phyloP scores from a whole-genome alignment of 305 asterid species.

The Fraxinus paxiana region DNA sequence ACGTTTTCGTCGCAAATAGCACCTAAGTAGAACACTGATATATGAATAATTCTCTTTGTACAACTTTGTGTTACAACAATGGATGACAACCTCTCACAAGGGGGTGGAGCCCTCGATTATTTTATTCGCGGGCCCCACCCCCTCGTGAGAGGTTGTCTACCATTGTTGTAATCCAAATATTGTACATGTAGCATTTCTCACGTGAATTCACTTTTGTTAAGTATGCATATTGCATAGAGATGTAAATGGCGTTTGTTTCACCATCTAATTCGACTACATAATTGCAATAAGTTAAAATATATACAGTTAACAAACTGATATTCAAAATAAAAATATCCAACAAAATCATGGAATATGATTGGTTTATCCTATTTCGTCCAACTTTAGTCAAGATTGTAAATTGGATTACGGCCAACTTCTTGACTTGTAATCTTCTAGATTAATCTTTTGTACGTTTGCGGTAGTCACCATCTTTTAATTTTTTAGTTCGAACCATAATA shows the following conservation, averaged over 20 bases:
- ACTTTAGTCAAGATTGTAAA: not conserved
- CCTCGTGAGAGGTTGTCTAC: too few relatives aligned
- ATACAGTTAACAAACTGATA: not conserved
- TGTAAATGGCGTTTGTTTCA: not conserved
- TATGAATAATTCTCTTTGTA: too few relatives aligned
- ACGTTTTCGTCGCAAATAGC: too few relatives aligned
- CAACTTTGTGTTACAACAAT: too few relatives aligned
- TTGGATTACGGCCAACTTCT: not conserved
- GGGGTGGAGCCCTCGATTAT: too few relatives aligned
- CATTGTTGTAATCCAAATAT: too few relatives aligned
- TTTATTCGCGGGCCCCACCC: too few relatives aligned
- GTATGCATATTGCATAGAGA: not conserved
- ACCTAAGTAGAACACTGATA: too few relatives aligned
- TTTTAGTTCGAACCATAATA: not conserved
- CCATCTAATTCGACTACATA: not conserved
- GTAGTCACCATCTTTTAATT: not conserved
- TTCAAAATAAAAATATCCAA: not conserved
- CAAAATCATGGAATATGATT: not conserved
- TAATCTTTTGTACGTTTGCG: not conserved
- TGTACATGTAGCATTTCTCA: too few relatives aligned
- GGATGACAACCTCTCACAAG: too few relatives aligned
- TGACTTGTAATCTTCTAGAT: not conserved
- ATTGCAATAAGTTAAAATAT: not conserved
- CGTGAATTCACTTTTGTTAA: not conserved
- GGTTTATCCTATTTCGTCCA: not conserved